Evolutionary conservation across 2,329 filamentous ascomycete genomes (phyloP).

Genomic region (Exophiala sp.): DNA sequence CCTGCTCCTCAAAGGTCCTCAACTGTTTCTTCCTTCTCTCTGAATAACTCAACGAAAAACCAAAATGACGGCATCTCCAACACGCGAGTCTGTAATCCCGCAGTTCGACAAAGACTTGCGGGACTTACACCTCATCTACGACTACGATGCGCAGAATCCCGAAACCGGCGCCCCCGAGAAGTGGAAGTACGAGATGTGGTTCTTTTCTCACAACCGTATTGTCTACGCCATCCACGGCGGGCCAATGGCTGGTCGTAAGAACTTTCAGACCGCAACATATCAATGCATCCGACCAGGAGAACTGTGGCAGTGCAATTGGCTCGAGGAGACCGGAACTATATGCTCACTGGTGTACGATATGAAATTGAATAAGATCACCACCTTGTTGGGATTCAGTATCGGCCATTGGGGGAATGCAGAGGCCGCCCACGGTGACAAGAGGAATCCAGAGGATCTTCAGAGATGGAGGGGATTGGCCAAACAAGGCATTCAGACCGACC

Average conservation of each 20-base stretch:
- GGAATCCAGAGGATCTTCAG: conserved; percentile 46
- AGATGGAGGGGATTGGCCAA: conserved; percentile 39
- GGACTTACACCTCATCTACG: conserved; percentile 36
- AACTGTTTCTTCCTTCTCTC: too few relatives aligned
- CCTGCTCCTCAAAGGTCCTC: too few relatives aligned
- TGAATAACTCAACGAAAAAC: too few relatives aligned
- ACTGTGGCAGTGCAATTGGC: conserved; percentile 56
- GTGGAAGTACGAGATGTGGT: conserved; percentile 59
- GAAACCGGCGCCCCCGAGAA: conserved; percentile 48
- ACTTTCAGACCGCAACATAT: conserved; percentile 47
- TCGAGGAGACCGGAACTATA: conserved; percentile 56
- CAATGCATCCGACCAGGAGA: conserved; percentile 55
- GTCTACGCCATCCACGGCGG: conserved; percentile 57
- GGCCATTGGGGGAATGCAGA: conserved; percentile 51
- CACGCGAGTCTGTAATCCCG: neutral
- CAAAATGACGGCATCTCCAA: too few relatives aligned
- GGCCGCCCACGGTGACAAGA: conserved; percentile 53
- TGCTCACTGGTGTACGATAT: conserved; percentile 54
- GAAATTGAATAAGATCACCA: conserved; percentile 44
- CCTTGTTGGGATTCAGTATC: conserved; percentile 50
- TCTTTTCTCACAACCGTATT: conserved; percentile 49
- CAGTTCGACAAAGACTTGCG: neutral
- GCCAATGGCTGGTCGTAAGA: conserved; percentile 52
- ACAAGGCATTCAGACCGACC: neutral
- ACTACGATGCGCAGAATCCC: conserved; percentile 48